phyloP scores from a whole-genome alignment of 805 yeast genomes.

The Suhomyces sp. region DNA sequence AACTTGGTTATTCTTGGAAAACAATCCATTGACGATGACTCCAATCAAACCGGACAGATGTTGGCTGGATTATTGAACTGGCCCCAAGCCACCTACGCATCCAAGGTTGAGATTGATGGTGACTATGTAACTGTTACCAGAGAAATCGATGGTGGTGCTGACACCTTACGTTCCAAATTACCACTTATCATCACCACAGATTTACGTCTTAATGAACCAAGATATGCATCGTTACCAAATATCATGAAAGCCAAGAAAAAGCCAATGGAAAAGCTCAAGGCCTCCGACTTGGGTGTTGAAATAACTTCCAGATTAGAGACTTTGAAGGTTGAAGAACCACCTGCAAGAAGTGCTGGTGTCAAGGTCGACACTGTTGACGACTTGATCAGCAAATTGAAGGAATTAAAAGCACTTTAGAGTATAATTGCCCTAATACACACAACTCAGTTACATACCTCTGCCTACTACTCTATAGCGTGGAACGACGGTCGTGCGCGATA shows the following conservation, averaged over 20 bases:
- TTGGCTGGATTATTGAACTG: conserved; percentile 88
- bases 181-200: conserved; percentile 92
- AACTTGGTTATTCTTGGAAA: conserved; percentile 90
- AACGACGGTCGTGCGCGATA: background rate
- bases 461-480: background rate
- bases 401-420: conserved; percentile 60
- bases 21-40: conserved; percentile 95
- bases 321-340: conserved; percentile 80
- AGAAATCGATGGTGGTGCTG: conserved; percentile 95
- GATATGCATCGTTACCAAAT: conserved; percentile 93
- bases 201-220: conserved; percentile 88
- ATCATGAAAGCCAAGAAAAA: conserved; percentile 98
- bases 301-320: conserved; percentile 61
- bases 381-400: conserved; percentile 73
- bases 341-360: conserved; percentile 75
- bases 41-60: conserved; percentile 95
- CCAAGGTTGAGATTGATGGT: conserved; percentile 65
- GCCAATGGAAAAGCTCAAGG: conserved; percentile 68
- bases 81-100: conserved; percentile 97
- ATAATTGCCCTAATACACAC: conserved; percentile 6
- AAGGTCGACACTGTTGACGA: conserved; percentile 82
- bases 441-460: background rate
- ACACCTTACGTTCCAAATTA: conserved; percentile 68
- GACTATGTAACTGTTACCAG: conserved; percentile 71
- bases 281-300: conserved; percentile 68